A percentile compares a stretch with the other conserved stretches of the same genome.
phyloP scores from a whole-genome alignment of 1,139 yeast genomes.

The Blastobotrys malaysiensis region DNA sequence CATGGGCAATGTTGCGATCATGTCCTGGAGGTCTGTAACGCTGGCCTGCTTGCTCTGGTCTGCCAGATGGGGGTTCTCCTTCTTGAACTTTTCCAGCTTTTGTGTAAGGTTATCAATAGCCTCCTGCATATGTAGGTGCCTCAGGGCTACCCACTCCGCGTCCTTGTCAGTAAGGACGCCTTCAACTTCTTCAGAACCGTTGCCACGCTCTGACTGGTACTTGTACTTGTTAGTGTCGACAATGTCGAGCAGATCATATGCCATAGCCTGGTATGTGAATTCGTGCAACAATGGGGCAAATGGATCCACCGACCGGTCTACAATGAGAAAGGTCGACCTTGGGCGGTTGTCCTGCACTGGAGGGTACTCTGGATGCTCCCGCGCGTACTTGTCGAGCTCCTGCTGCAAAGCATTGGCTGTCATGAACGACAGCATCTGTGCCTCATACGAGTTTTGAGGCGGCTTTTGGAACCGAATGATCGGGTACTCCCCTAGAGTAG shows the following conservation, averaged over 20 bases:
- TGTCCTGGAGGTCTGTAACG: slow-evolving; percentile 37
- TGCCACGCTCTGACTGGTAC: slow-evolving; percentile 58
- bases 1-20: slow-evolving; percentile 40
- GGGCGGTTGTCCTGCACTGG: slow-evolving; percentile 45
- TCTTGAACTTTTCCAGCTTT: slow-evolving; percentile 60
- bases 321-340: slow-evolving; percentile 66
- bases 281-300: slow-evolving; percentile 85
- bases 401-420: slow-evolving; percentile 70
- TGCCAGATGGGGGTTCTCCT: slow-evolving; percentile 57
- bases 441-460: slow-evolving; percentile 32
- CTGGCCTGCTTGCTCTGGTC: slow-evolving; percentile 29
- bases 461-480: slow-evolving; percentile 59
- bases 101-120: slow-evolving; percentile 60
- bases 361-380: slow-evolving; percentile 59
- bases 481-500: slow-evolving; percentile 84
- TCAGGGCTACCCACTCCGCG: slow-evolving; percentile 65
- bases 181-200: slow-evolving; percentile 48
- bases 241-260: slow-evolving; percentile 60
- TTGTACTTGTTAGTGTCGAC: slow-evolving; percentile 46
- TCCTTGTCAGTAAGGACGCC: slow-evolving; percentile 59
- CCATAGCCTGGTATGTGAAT: slow-evolving; percentile 91
- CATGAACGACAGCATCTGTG: slow-evolving; percentile 62
- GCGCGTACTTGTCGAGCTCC: slow-evolving; percentile 68
- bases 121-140: slow-evolving; percentile 74
- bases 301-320: slow-evolving; percentile 80